phyloP scores from a whole-genome alignment of 345 rosid species.

The Eucalyptus pauciflora region DNA sequence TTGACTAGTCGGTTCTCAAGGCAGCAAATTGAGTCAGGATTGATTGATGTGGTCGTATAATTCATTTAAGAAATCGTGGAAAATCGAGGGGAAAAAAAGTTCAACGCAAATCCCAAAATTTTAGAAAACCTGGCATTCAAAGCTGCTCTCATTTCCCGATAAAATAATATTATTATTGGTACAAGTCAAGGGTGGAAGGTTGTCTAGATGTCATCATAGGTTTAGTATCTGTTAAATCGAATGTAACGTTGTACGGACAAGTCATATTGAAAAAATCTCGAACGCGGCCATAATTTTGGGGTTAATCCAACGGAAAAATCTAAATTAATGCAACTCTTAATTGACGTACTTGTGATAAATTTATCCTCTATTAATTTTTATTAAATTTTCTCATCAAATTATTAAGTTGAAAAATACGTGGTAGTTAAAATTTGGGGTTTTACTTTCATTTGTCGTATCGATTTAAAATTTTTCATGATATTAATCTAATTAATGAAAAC shows the following conservation, averaged over 20 bases:
- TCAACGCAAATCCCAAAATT: not conserved
- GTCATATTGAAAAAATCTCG: not conserved
- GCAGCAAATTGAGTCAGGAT: not conserved
- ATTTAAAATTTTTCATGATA: too few species aligned
- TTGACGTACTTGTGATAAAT: too few species aligned
- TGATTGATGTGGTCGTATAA: not conserved
- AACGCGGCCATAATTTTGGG: not conserved
- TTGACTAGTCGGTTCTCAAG: not conserved
- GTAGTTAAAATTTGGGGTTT: too few species aligned
- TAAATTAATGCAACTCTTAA: too few species aligned
- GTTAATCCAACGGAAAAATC: too few species aligned
- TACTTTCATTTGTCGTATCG: rapidly evolving
- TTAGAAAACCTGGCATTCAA: not conserved
- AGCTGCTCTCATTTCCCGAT: not conserved
- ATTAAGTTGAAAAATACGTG: rapidly evolving
- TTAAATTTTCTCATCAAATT: too few species aligned
- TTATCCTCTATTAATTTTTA: rapidly evolving
- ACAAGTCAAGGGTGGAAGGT: too few species aligned
- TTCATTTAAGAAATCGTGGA: not conserved
- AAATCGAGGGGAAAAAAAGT: not conserved
- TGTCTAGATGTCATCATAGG: not conserved
- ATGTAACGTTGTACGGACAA: not conserved
- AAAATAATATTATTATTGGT: too few species aligned
- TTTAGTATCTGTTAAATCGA: not conserved
- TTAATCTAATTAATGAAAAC: too few species aligned